Base-by-base conservation (phyloP, 108 stramenopile species). In the Skeletonema marinoi region DNA sequence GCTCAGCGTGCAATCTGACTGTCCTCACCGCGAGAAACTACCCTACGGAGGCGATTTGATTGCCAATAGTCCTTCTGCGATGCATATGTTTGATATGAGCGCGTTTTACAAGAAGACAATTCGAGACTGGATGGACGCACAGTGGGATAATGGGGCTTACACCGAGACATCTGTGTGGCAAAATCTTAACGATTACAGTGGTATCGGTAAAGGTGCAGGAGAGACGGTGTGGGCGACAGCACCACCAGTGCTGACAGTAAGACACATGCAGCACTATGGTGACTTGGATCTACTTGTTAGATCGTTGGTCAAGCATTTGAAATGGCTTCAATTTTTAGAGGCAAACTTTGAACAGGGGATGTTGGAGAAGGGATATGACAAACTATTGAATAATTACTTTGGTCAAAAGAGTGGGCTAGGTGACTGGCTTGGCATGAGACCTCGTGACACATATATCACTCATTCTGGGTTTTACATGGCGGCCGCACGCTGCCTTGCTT, bases 21-120 rank as follows among this genome's bases (percentile, higher is more conserved):
- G 86, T 67, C 86, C 86, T 29, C 86, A 87, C 39, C 75, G 86
- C 17, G 86, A 87, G 61, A 81, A 84, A 21, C 73, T 84, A 14
- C 71, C 75, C 9, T 87, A 87, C 65, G 76, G 80, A 12, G 86
- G 83, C 1, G 86, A 84, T 66, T 68, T 77, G 39, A 59, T 87
- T 9, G 83, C 80, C n/a, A 69, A 59, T 31, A 75, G 74, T 33
- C 75, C 74, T 30, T 69, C 80, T 39, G 74, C 77, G 17, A 46
- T 87, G 35, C 58, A 68, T 13, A 60, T 83, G 50, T 86, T 77
- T 77, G 86, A 86, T 50, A 76, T 79, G 61, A 59, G 74, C 17
- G 68, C 78, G 3, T 86, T 86, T 39, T 86, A 86, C 67, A 70
- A 73, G 46, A 86, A 86, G 60, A 69, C 78, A 3, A 63, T 86